phyloP scores from a whole-genome alignment of 2,329 filamentous ascomycete species.

The Rosellinia necatrix region DNA sequence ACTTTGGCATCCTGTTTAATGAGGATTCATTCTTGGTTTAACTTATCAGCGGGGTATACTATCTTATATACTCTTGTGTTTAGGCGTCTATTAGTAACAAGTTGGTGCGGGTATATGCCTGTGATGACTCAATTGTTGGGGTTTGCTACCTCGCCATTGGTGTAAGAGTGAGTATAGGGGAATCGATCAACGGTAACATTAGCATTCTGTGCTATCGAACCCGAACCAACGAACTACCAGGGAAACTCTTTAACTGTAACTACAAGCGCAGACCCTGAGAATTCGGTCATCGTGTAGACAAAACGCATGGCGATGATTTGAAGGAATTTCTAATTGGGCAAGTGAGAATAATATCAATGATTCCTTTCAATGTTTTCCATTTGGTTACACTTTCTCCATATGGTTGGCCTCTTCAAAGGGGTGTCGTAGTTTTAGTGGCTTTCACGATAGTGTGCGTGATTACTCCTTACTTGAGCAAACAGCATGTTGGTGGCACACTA shows the following conservation, averaged over 20 bases:
- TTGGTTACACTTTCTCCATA: constrained; percentile 4
- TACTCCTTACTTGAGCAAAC: not conserved
- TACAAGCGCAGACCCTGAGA: constrained; percentile 3
- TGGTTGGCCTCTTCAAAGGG: constrained; percentile 12
- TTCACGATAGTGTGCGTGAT: not conserved
- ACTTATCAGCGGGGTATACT: too few species aligned
- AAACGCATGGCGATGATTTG: constrained; percentile 12
- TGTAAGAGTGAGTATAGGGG: too few species aligned
- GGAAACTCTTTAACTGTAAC: constrained; percentile 11
- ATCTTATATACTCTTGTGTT: too few species aligned
- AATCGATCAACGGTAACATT: too few species aligned
- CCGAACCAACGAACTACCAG: not conserved
- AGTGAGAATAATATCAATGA: constrained; percentile 6
- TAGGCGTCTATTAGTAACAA: too few species aligned
- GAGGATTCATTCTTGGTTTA: too few species aligned
- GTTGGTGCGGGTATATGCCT: too few species aligned
- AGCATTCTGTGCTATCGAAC: too few species aligned
- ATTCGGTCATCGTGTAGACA: constrained; percentile 5
- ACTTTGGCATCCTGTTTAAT: too few species aligned
- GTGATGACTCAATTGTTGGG: too few species aligned
- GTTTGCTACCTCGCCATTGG: too few species aligned
- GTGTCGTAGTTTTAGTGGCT: not conserved
- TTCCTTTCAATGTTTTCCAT: constrained; percentile 2
- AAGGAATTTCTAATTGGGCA: constrained; percentile 14
- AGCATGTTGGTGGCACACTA: constrained; percentile 12